A percentile compares a stretch with the other conserved stretches of the same genome.
phyloP scores from a whole-genome alignment of 139 green algal genomes.

The Chlorella sp. region DNA sequence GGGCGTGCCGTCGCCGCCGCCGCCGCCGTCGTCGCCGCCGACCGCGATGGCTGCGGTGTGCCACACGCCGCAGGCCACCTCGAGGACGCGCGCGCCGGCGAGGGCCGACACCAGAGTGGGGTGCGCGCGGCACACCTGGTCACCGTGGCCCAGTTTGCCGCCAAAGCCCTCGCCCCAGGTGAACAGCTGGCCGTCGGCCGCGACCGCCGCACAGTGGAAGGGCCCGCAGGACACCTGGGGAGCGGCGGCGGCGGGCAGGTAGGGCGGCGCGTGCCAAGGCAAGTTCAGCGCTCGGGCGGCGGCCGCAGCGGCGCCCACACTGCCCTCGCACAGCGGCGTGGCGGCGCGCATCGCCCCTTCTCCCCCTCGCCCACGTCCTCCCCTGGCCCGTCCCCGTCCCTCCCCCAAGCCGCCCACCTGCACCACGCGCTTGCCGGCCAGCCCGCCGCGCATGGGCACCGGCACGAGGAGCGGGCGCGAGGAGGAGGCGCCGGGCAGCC shows the following conservation, averaged over 20 bases:
- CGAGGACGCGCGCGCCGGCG: conserved; percentile 40
- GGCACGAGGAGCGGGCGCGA: conserved; percentile 20
- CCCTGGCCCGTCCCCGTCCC: background rate
- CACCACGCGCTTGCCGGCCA: conserved; percentile 10
- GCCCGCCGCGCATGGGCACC: conserved; percentile 27
- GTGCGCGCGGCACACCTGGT: conserved; percentile 24
- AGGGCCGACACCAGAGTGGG: conserved; percentile 56
- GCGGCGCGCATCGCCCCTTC: no score
- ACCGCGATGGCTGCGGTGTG: conserved; percentile 82
- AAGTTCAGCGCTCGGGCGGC: no score
- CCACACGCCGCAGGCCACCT: conserved; percentile 87
- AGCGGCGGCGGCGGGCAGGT: background rate
- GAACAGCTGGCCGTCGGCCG: conserved; percentile 73
- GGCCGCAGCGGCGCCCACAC: no score
- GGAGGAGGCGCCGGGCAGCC: conserved; percentile 14
- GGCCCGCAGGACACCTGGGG: conserved; percentile 83
- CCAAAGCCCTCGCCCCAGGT: conserved; percentile 94
- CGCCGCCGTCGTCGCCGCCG: background rate
- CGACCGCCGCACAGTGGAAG: conserved; percentile 82
- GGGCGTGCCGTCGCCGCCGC: background rate
- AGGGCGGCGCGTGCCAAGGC: no score
- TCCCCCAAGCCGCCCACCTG: background rate
- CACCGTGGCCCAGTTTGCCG: conserved; percentile 86
- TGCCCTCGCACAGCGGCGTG: no score
- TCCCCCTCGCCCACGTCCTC: background rate